Percentiles rank a stretch among this genome's conserved stretches.
Evolutionary conservation across 768 basidiomycete species (phyloP).

Genomic region (Xanthoconium stramineum): DNA sequence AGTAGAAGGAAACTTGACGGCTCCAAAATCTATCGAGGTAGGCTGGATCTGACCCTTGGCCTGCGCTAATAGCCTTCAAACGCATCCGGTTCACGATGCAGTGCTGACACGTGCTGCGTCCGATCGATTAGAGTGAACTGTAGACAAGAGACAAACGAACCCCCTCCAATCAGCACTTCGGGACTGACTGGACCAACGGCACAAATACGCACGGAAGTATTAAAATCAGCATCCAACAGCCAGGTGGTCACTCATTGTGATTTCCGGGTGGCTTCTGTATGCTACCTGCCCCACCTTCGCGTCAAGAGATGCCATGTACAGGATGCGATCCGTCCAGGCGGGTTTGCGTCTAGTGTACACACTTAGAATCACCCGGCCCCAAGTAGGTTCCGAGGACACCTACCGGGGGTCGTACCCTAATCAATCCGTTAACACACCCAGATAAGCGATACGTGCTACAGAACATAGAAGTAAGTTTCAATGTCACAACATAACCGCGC

Average conservation of each 20-base stretch:
- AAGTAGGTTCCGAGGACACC: conserved; percentile 9
- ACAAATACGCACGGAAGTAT: conserved; percentile 50
- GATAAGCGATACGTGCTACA: conserved; percentile 69
- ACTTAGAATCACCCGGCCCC: background rate
- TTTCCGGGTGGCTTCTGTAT: conserved; percentile 61
- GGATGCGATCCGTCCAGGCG: conserved; percentile 86
- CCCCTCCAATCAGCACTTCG: background rate
- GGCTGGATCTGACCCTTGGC: conserved; percentile 48
- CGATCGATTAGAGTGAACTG: conserved; percentile 46
- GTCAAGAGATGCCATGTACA: conserved; percentile 45
- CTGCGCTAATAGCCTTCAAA: conserved; percentile 44
- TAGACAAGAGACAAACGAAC: background rate
- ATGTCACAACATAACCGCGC: background rate
- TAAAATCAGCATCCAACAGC: conserved; percentile 73
- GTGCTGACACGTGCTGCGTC: conserved; percentile 33
- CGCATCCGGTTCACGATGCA: conserved; percentile 45
- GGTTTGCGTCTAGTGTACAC: conserved; percentile 59
- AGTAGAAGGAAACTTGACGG: conserved; percentile 34
- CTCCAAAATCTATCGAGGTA: conserved; percentile 53
- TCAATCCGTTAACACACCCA: conserved; percentile 47
- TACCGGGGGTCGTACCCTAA: conserved; percentile 73
- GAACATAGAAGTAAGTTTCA: background rate
- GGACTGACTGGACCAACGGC: background rate
- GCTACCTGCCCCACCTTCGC: conserved; percentile 45
- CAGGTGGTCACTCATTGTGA: conserved; percentile 77